phyloP scores from a whole-genome alignment of 176 grass and related monocot genomes.

The Saccharum spontaneum region DNA sequence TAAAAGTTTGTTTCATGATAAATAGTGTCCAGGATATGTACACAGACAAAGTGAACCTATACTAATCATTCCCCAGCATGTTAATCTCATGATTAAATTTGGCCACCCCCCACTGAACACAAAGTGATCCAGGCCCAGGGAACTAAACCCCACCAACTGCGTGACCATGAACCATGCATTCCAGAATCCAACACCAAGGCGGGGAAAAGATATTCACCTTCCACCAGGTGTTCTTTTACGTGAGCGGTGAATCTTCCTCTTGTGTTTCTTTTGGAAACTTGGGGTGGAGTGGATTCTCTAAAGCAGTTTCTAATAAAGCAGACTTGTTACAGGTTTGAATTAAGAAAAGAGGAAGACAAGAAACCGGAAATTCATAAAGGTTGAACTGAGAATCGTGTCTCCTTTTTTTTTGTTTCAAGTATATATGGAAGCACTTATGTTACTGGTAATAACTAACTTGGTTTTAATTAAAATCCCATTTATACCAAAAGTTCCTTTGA shows the following conservation, averaged over 20 bases:
- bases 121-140: not conserved
- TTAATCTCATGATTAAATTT: not conserved
- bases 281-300: not conserved
- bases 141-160: not conserved
- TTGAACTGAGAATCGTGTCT: not conserved
- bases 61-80: not conserved
- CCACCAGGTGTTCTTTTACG: not conserved
- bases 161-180: not conserved
- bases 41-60: not conserved
- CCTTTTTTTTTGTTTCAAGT: not conserved
- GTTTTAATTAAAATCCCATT: not conserved
- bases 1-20: constrained; percentile 1
- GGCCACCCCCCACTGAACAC: not conserved
- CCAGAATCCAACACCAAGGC: not conserved
- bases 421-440: not conserved
- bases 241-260: not conserved
- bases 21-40: not conserved
- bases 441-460: not conserved
- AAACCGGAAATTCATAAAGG: not conserved
- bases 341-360: not conserved
- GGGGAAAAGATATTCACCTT: not conserved
- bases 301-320: not conserved
- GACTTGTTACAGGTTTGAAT: not conserved
- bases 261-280: not conserved
- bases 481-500: not conserved